A percentile compares a stretch with the other conserved stretches of the same genome.
Conservation (phyloP, 371 early-diverging fungal genomes). For the Parasitella parasitica region DNA sequence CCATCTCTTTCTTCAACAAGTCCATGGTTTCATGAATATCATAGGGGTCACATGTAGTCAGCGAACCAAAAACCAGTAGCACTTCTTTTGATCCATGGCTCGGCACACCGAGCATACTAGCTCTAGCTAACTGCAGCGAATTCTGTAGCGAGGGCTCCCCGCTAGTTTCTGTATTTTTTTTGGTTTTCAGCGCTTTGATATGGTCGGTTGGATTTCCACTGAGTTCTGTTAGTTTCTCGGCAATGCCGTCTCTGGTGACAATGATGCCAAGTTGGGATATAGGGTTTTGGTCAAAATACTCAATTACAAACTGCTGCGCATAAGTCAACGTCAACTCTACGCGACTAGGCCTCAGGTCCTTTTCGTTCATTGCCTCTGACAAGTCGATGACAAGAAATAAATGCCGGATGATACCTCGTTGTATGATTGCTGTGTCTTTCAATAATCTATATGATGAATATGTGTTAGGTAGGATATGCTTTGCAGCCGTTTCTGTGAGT, state of each 20-base stretch:
- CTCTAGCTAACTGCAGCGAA: conserved; percentile 80
- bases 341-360: conserved; percentile 81
- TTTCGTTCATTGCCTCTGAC: conserved; percentile 82
- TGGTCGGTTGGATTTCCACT: conserved; percentile 83
- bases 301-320: conserved; percentile 74
- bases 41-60: conserved; percentile 92
- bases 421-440: conserved; percentile 80
- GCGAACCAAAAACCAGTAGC: conserved; percentile 79
- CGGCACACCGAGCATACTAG: conserved; percentile 76
- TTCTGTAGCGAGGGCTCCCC: conserved; percentile 95
- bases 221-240: conserved; percentile 84
- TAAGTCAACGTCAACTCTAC: conserved; percentile 70
- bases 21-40: conserved; percentile 83
- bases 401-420: conserved; percentile 92
- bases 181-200: conserved; percentile 62
- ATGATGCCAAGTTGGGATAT: conserved; percentile 89
- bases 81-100: conserved; percentile 91
- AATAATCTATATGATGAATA: conserved; percentile 43
- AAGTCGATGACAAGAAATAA: conserved; percentile 82
- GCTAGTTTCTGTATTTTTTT: conserved; percentile 69
- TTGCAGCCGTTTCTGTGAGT: too few species aligned
- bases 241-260: conserved; percentile 85
- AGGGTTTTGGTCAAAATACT: conserved; percentile 96
- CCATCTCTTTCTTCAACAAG: conserved; percentile 62
- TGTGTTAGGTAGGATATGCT: too few species aligned